Conservation (phyloP, 192 early-diverging fungal genomes). For the Mortierella alpina region DNA sequence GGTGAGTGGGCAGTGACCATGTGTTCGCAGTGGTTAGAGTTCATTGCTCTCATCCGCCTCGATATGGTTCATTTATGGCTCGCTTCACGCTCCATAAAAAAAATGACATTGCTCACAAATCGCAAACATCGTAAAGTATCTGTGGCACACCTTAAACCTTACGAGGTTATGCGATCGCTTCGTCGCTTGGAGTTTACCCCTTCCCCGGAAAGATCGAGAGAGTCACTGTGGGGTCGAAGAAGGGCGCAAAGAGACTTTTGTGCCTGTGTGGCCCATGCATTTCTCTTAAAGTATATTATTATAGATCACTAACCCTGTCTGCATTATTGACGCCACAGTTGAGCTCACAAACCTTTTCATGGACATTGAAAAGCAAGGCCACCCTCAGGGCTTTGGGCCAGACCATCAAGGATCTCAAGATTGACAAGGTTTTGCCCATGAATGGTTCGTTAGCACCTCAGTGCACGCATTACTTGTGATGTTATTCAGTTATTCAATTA, state of each 20-base stretch:
- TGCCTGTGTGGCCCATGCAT: not conserved
- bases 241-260: no score
- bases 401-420: constrained; percentile 38
- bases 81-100: no score
- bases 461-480: not conserved
- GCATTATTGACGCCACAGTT: constrained; percentile 1
- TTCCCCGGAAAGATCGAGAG: not conserved
- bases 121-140: no score
- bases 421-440: constrained; percentile 42
- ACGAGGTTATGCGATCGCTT: no score
- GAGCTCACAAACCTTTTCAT: constrained; percentile 19
- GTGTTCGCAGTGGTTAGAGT: not conserved
- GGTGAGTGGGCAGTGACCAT: not conserved
- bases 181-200: not conserved
- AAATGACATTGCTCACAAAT: no score
- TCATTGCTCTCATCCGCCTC: not conserved
- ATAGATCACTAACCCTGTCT: not conserved
- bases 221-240: not conserved
- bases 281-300: not conserved
- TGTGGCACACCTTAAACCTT: no score
- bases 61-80: no score
- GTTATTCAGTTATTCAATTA: no score
- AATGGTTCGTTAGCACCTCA: constrained; percentile 16
- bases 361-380: constrained; percentile 33
- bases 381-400: constrained; percentile 42